A percentile compares a stretch with the other conserved stretches of the same genome.
Conservation (phyloP, 176 grass and related monocot genomes). For the Juncus inflexus region DNA sequence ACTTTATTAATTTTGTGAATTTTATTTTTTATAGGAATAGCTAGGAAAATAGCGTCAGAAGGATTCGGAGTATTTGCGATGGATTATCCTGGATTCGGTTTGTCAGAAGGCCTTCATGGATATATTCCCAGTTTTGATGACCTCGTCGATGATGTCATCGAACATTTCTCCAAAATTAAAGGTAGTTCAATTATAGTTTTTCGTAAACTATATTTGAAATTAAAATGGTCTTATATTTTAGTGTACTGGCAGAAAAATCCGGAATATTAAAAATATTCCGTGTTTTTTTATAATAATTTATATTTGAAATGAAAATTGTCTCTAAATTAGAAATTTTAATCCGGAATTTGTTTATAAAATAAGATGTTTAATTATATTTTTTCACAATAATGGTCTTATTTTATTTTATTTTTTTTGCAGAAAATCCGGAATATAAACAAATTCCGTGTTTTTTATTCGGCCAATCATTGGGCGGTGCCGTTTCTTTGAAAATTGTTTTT, state of each 20-base stretch:
- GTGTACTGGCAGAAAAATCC: constrained; percentile 43
- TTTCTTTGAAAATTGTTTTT: constrained; percentile 86
- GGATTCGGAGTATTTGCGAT: constrained; percentile 92
- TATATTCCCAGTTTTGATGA: constrained; percentile 78
- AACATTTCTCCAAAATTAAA: constrained; percentile 82
- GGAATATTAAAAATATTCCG: constrained; percentile 53
- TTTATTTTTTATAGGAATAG: constrained; percentile 56
- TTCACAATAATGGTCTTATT: background rate
- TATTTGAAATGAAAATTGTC: too few species aligned
- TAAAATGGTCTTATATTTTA: background rate
- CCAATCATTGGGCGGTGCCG: constrained; percentile 89
- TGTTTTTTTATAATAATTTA: constrained; percentile 42
- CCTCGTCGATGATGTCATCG: constrained; percentile 60
- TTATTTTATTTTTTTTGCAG: constrained; percentile 27
- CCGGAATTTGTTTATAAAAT: background rate
- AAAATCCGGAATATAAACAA: constrained; percentile 60
- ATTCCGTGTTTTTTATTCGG: constrained; percentile 87
- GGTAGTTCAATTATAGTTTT: constrained; percentile 24
- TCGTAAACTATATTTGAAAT: background rate
- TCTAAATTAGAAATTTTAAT: background rate
- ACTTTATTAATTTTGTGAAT: too few species aligned
- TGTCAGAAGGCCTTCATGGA: constrained; percentile 98
- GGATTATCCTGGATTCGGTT: constrained; percentile 91
- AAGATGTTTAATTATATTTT: background rate
- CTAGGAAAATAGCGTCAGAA: constrained; percentile 69